Evolutionary conservation across 2,329 filamentous ascomycete species (phyloP).

Genomic region (Apiospora arundinis): DNA sequence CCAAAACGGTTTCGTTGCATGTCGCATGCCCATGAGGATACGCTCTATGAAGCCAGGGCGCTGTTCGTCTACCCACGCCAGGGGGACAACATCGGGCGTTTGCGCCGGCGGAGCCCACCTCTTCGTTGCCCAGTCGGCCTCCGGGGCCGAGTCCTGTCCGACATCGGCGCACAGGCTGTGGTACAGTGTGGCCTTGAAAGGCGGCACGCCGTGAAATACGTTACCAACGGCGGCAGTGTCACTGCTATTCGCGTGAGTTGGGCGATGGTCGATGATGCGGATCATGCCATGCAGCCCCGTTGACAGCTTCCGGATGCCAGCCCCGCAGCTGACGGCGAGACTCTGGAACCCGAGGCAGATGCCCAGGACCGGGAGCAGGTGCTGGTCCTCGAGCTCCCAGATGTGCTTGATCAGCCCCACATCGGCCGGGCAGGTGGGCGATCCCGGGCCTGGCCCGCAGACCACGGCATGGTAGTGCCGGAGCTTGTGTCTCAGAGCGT

Average conservation of each 20-base stretch:
- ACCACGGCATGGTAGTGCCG: conserved; percentile 81
- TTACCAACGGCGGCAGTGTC: conserved; percentile 48
- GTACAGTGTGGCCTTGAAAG: conserved; percentile 77
- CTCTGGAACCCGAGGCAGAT: conserved; percentile 92
- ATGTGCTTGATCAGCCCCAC: conserved; percentile 81
- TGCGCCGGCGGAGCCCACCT: conserved; percentile 48
- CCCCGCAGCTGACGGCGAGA: conserved; percentile 72
- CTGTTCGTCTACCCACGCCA: conserved; percentile 67
- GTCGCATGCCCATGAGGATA: conserved; percentile 79
- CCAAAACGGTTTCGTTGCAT: conserved; percentile 76
- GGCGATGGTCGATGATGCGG: conserved; percentile 65
- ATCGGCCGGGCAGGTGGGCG: conserved; percentile 74
- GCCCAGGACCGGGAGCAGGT: conserved; percentile 78
- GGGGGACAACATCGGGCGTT: conserved; percentile 55
- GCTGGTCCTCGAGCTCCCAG: conserved; percentile 68
- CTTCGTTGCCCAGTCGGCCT: conserved; percentile 42
- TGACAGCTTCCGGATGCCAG: conserved; percentile 66
- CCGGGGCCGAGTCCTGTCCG: conserved; percentile 51
- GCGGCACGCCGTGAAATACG: conserved; percentile 68
- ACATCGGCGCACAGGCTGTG: conserved; percentile 68
- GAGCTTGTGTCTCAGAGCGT: conserved; percentile 57
- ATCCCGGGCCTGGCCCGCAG: conserved; percentile 88
- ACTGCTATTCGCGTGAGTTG: conserved; percentile 24
- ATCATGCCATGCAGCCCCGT: conserved; percentile 85
- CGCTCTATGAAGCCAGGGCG: conserved; percentile 49